Evolutionary conservation across 1,284 basidiomycete species (phyloP).

Genomic region (Cutaneotrichosporon spelunceum): DNA sequence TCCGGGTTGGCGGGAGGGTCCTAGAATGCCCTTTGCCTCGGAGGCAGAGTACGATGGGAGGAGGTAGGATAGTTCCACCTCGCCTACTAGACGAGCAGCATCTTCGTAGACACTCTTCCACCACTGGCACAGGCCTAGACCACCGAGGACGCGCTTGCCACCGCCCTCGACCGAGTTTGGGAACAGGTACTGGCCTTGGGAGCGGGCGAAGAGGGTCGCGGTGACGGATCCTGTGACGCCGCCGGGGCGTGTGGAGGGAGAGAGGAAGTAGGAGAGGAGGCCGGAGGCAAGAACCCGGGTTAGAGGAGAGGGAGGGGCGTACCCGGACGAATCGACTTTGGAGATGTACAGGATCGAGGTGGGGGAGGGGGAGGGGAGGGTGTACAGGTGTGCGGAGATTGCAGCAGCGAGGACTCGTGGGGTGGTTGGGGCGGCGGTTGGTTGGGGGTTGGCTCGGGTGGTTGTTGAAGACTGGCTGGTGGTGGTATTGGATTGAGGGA

Average conservation of each 20-base stretch:
- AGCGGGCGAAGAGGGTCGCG: conserved; percentile 86
- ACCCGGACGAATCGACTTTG: conserved; percentile 91
- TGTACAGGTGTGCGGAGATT: conserved; percentile 78
- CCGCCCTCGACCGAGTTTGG: conserved; percentile 75
- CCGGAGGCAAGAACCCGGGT: conserved; percentile 67
- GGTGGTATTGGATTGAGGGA: not conserved
- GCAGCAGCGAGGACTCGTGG: conserved; percentile 61
- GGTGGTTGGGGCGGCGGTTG: not conserved
- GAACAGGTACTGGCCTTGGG: conserved; percentile 90
- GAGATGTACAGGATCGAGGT: conserved; percentile 81
- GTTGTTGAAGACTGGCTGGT: not conserved
- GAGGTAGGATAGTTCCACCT: conserved; percentile 56
- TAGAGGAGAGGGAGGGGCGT: conserved; percentile 55
- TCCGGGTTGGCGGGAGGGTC: conserved; percentile 40
- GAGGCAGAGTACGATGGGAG: conserved; percentile 68
- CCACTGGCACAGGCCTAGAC: conserved; percentile 82
- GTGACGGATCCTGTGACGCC: conserved; percentile 56
- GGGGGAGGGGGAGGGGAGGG: conserved; percentile 49
- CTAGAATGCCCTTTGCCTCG: conserved; percentile 66
- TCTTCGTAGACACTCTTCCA: conserved; percentile 74
- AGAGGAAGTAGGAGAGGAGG: conserved; percentile 66
- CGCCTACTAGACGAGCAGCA: conserved; percentile 54
- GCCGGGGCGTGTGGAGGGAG: conserved; percentile 63
- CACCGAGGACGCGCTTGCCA: conserved; percentile 70
- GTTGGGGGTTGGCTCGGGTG: not conserved